A percentile compares a stretch with the other conserved stretches of the same genome.
phyloP scores from a whole-genome alignment of 2,329 filamentous ascomycete species.

The Biscogniauxia mediterranea region DNA sequence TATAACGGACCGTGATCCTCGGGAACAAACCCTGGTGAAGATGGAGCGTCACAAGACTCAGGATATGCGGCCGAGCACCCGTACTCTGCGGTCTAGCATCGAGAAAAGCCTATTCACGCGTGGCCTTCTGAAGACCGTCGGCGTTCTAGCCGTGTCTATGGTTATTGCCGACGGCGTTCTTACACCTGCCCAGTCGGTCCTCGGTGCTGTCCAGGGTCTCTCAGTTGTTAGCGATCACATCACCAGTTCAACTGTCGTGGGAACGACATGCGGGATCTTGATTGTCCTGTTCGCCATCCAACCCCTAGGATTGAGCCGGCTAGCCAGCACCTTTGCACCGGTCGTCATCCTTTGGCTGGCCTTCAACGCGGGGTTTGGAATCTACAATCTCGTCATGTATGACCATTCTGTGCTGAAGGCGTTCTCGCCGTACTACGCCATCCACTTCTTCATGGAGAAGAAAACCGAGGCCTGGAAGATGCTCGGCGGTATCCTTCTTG shows the following conservation, averaged over 20 bases:
- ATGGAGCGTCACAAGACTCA: conserved; percentile 58
- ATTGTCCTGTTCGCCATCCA: conserved; percentile 63
- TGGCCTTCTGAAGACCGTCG: conserved; percentile 56
- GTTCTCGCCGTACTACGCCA: conserved; percentile 59
- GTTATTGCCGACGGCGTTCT: conserved; percentile 66
- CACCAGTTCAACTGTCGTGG: conserved; percentile 56
- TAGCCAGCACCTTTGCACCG: conserved; percentile 62
- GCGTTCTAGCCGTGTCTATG: conserved; percentile 65
- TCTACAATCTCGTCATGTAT: conserved; percentile 57
- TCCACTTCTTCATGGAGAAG: conserved; percentile 59
- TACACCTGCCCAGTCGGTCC: conserved; percentile 67
- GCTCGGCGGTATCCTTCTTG: conserved; percentile 69
- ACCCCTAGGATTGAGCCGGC: conserved; percentile 60
- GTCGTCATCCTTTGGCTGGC: conserved; percentile 66
- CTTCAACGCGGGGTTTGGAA: conserved; percentile 61
- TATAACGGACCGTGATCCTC: conserved; percentile 59
- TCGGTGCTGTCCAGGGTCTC: conserved; percentile 66
- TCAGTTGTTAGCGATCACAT: conserved; percentile 58
- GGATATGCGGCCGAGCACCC: conserved; percentile 53
- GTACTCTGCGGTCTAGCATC: conserved; percentile 53
- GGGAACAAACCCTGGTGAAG: conserved; percentile 51
- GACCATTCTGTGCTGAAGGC: conserved; percentile 56
- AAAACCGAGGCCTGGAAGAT: conserved; percentile 60
- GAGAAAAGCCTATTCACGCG: conserved; percentile 55
- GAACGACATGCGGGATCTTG: conserved; percentile 63